Conservation (phyloP, 495 filamentous ascomycete species). For the Schizothecium vesticola region DNA sequence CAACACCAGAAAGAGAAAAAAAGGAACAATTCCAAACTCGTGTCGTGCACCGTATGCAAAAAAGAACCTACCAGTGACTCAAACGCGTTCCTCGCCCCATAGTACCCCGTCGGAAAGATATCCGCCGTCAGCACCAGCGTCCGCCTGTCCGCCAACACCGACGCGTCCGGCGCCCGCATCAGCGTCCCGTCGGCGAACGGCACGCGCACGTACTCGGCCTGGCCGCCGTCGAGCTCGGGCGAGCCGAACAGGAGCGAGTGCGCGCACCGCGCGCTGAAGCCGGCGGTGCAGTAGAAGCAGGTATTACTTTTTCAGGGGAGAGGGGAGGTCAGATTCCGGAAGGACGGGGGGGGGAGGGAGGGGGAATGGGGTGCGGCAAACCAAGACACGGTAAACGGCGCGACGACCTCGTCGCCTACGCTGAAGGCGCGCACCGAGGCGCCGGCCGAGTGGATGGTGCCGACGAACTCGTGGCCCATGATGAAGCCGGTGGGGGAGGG, state of each 20-base stretch:
- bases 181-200: conserved; percentile 81
- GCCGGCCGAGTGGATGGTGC: conserved; percentile 65
- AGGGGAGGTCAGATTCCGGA: not conserved
- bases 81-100: conserved; percentile 82
- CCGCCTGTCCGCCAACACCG: conserved; percentile 57
- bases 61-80: conserved; percentile 39
- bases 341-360: not conserved
- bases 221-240: conserved; percentile 69
- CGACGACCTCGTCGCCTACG: conserved; percentile 73
- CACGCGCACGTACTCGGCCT: conserved; percentile 86
- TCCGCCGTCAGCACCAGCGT: conserved; percentile 85
- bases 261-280: conserved; percentile 78
- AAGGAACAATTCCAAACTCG: not conserved
- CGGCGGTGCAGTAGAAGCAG: conserved; percentile 88
- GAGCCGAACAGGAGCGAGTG: conserved; percentile 71
- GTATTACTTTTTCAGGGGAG: conserved; percentile 58
- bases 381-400: conserved; percentile 86
- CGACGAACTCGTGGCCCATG: conserved; percentile 79
- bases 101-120: conserved; percentile 84
- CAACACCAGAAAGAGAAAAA: not conserved
- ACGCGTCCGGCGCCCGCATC: conserved; percentile 64
- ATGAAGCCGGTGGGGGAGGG: conserved; percentile 44
- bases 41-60: too few species aligned
- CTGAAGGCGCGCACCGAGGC: conserved; percentile 60
- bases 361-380: conserved; percentile 44